Evolutionary conservation across 331 rosid genomes (phyloP), one percentile per base, ranked within the genome.

Genomic region (Prunus yedoensis): DNA sequence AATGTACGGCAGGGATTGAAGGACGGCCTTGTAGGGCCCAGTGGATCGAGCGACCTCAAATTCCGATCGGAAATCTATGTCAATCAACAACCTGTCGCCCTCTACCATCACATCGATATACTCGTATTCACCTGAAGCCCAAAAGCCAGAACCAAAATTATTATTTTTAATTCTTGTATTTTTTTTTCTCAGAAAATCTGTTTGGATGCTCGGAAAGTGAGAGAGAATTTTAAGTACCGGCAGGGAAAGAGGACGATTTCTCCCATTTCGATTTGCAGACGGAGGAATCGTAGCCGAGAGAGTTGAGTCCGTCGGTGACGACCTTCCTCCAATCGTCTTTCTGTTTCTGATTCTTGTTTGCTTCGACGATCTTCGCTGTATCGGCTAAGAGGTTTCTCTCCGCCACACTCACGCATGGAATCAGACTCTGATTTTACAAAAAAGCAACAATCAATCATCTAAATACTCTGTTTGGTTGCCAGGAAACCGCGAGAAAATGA

Each of bases 261-360:
- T 93, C 96, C 97, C 98, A 93, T 81, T 88, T 93, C 4, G 98
- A 93, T 79, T 88, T 93, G 82, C 97, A 89, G 87, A 87, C 76
- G 3, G 94, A 85, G 20, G 93, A 83, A 68, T 91, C 94, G 78
- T 93, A 88, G 68, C 97, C 93, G n/a, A 91, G 84, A 41, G 87
- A 84, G 27, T 83, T 70, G 74, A 93, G 98, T 0, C 80, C 79
- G 21, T 87, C 93, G 9, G 88, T 66, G 46, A 91, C 90, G 30
- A 86, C 79, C 80, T 86, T 84, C 74, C 86, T 83, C 88, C 91
- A 60, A 47, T 89, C 97, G 20, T 91, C 90, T 78, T 93, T 91
- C 4, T 81, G 79, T 28, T 87, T 86, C 65, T 41, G 69, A 38
- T 78, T 88, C 76, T 78, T 85, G 78, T 87, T 87, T 74, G 84